phyloP scores from a whole-genome alignment of 2,329 filamentous ascomycete species.

The Clarireedia hainanense region DNA sequence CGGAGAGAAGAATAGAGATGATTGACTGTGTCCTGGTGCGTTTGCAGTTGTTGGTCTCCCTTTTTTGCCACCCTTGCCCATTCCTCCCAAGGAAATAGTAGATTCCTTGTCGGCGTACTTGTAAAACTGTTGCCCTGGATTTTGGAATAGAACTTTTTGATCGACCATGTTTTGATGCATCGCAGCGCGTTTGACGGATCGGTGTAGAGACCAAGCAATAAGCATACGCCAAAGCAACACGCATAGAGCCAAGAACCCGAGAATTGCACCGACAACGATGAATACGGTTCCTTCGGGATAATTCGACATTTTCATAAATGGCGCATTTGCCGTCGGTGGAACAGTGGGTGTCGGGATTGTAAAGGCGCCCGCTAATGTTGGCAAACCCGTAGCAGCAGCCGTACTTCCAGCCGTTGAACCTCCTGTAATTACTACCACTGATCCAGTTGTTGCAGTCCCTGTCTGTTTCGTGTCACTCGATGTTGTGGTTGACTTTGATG shows the following conservation, averaged over 20 bases:
- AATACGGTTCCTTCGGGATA: slow-evolving; percentile 92
- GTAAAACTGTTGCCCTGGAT: slow-evolving; percentile 43
- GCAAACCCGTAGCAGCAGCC: slow-evolving; percentile 31
- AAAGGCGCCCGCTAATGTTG: slow-evolving; percentile 47
- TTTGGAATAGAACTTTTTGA: slow-evolving; percentile 58
- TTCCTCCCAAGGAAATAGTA: slow-evolving; percentile 23
- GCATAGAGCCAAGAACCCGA: slow-evolving; percentile 75
- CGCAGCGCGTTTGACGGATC: slow-evolving; percentile 82
- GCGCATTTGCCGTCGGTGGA: slow-evolving; percentile 75
- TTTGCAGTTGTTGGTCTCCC: slow-evolving; percentile 32
- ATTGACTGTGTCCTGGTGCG: slow-evolving; percentile 13
- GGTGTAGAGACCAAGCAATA: slow-evolving; percentile 84
- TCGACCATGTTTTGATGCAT: slow-evolving; percentile 62
- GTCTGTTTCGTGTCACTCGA: neutral
- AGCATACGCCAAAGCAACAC: slow-evolving; percentile 83
- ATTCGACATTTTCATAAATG: slow-evolving; percentile 82
- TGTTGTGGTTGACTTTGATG: slow-evolving; percentile 6
- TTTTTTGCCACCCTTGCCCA: slow-evolving; percentile 25
- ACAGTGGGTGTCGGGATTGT: slow-evolving; percentile 67
- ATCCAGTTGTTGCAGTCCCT: slow-evolving; percentile 13
- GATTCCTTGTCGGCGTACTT: slow-evolving; percentile 51
- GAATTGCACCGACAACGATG: slow-evolving; percentile 82
- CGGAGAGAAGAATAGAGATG: slow-evolving; percentile 80
- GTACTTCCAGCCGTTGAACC: neutral
- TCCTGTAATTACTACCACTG: slow-evolving; percentile 4